Conservation (phyloP, 768 basidiomycete genomes). For the Amanita muscaria region DNA sequence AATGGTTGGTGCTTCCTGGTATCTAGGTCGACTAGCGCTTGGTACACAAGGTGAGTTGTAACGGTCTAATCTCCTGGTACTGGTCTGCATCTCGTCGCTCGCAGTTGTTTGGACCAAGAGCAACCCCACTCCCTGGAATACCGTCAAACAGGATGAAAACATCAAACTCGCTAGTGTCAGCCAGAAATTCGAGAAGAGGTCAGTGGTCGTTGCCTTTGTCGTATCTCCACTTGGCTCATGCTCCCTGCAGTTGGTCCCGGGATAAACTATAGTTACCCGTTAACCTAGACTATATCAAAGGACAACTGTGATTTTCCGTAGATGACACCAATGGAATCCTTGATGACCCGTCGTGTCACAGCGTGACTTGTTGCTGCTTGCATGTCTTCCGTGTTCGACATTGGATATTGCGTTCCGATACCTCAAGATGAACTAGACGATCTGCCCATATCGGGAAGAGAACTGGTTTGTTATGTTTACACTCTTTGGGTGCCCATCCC, state of each 20-base stretch:
- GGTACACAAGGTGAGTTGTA: slow-evolving; percentile 42
- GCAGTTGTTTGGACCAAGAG: slow-evolving; percentile 49
- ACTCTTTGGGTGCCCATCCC: not conserved
- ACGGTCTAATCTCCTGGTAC: not conserved
- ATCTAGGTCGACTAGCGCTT: slow-evolving; percentile 54
- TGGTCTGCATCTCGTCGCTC: not conserved
- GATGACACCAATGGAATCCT: not conserved
- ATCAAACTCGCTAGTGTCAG: slow-evolving; percentile 63
- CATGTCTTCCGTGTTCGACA: slow-evolving; percentile 3
- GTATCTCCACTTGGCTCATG: slow-evolving; percentile 4
- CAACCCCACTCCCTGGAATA: slow-evolving; percentile 89
- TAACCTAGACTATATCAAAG: not conserved
- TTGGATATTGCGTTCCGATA: slow-evolving; percentile 4
- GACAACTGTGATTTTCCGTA: not conserved
- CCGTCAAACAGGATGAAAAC: slow-evolving; percentile 64
- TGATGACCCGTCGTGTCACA: too few species aligned
- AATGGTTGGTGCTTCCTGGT: slow-evolving; percentile 55
- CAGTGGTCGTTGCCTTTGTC: slow-evolving; percentile 16
- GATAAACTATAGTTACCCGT: slow-evolving; percentile 48
- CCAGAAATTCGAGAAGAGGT: slow-evolving; percentile 73
- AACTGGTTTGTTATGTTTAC: slow-evolving; percentile 26
- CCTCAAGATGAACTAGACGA: slow-evolving; percentile 27
- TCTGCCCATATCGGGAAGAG: slow-evolving; percentile 27
- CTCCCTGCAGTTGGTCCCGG: slow-evolving; percentile 54
- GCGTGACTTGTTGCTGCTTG: too few species aligned